Percentiles rank a stretch among this genome's conserved stretches.
Evolutionary conservation across 2,329 filamentous ascomycete species (phyloP).

Genomic region (Cytospora piceicola): DNA sequence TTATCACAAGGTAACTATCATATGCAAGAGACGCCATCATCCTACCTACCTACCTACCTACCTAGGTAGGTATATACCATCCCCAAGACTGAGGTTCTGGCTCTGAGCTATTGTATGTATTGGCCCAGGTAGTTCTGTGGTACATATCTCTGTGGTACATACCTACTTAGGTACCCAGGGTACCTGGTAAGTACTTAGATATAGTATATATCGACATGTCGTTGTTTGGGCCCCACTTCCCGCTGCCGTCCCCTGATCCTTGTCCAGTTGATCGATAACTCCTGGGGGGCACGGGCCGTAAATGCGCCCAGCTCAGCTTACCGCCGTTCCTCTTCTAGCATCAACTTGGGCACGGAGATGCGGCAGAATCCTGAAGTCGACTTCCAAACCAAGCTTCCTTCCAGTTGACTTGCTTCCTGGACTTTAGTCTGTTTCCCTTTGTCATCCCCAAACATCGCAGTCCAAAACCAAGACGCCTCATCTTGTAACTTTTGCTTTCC

Average conservation of each 20-base stretch:
- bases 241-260: background rate
- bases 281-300: background rate
- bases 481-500: background rate
- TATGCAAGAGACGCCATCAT: background rate
- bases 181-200: background rate
- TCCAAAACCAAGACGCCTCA: background rate
- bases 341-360: background rate
- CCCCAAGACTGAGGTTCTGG: background rate
- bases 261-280: background rate
- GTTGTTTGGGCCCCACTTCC: background rate
- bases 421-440: background rate
- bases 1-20: background rate
- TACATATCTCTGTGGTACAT: no score
- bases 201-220: background rate
- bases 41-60: no score
- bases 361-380: background rate
- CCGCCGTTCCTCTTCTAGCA: background rate
- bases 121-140: no score
- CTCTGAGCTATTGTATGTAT: background rate
- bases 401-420: background rate
- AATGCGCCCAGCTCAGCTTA: background rate
- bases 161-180: background rate
- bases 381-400: constrained; percentile 1
- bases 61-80: no score
- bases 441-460: background rate